Evolutionary conservation across 768 basidiomycete genomes (phyloP).

Genomic region (Suillus clintonianus): DNA sequence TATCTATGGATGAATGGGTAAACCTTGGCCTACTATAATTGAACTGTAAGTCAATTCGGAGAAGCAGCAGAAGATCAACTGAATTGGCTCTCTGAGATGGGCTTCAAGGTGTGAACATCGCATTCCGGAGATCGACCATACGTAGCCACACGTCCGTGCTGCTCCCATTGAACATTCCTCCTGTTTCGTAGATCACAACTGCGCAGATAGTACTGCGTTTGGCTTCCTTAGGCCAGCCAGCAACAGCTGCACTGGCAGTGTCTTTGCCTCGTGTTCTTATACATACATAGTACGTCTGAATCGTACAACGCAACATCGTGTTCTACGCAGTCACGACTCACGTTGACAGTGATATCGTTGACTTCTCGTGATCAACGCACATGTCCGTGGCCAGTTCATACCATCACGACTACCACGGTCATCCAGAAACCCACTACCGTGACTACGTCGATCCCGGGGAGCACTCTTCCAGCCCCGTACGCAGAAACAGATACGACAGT

Average conservation of each 20-base stretch:
- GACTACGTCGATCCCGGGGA: background rate
- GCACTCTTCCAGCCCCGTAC: background rate
- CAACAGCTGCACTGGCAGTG: too few species aligned
- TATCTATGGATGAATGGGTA: too few species aligned
- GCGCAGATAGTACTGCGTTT: background rate
- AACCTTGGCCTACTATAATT: too few species aligned
- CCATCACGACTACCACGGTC: background rate
- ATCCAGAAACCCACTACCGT: background rate
- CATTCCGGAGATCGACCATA: background rate
- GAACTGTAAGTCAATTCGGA: too few species aligned
- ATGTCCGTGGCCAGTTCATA: constrained; percentile 3
- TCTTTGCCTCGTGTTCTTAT: background rate
- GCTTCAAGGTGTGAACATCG: too few species aligned
- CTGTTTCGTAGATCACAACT: background rate
- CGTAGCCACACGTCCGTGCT: background rate
- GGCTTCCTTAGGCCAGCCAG: background rate
- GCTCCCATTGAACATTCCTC: too few species aligned
- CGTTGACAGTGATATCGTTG: background rate
- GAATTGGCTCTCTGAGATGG: too few species aligned
- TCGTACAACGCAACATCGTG: background rate
- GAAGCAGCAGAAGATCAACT: too few species aligned
- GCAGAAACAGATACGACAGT: constrained; percentile 2
- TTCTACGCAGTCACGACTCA: background rate
- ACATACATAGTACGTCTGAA: background rate
- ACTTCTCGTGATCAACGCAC: background rate